A percentile compares a stretch with the other conserved stretches of the same genome.
Evolutionary conservation across 805 yeast genomes (phyloP).

Genomic region (Candida sanyiensis): DNA sequence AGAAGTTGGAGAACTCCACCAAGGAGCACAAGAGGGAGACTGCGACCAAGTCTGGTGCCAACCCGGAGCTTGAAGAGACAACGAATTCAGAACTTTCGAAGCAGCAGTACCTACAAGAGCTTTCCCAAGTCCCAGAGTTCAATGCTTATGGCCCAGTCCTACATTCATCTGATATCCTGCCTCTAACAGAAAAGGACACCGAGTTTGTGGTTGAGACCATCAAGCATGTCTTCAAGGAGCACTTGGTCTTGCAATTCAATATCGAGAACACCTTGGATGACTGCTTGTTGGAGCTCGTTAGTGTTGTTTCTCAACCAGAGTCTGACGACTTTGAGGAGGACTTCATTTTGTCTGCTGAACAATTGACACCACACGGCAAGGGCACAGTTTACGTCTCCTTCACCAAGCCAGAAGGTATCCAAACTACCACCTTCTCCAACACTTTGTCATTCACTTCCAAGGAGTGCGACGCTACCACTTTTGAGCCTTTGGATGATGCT

Average conservation of each 20-base stretch:
- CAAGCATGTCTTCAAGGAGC: conserved; percentile 74
- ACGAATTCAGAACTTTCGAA: conserved; percentile 35
- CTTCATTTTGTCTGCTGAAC: conserved; percentile 67
- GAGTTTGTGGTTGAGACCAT: conserved; percentile 84
- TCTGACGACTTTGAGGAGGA: conserved; percentile 50
- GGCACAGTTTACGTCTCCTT: conserved; percentile 79
- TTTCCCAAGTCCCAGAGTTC: conserved; percentile 68
- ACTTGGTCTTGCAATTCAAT: conserved; percentile 74
- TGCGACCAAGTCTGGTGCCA: not conserved
- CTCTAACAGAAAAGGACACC: conserved; percentile 86
- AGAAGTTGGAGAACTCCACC: conserved; percentile 25
- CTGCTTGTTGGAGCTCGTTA: conserved; percentile 69
- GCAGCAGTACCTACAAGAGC: conserved; percentile 65
- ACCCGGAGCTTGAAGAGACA: conserved; percentile 15
- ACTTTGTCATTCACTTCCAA: conserved; percentile 68
- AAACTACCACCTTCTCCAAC: conserved; percentile 51
- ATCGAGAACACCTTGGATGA: conserved; percentile 81
- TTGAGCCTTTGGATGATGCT: conserved; percentile 57
- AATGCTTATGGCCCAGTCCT: conserved; percentile 67
- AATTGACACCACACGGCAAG: conserved; percentile 61
- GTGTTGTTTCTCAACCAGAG: conserved; percentile 60
- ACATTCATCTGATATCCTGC: conserved; percentile 57
- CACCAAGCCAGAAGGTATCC: conserved; percentile 47
- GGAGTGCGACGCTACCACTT: conserved; percentile 72
- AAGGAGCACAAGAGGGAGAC: conserved; percentile 7